Percentiles rank a stretch among this genome's conserved stretches.
Conservation (phyloP, 495 filamentous ascomycete species). For the Neurospora intermedia region DNA sequence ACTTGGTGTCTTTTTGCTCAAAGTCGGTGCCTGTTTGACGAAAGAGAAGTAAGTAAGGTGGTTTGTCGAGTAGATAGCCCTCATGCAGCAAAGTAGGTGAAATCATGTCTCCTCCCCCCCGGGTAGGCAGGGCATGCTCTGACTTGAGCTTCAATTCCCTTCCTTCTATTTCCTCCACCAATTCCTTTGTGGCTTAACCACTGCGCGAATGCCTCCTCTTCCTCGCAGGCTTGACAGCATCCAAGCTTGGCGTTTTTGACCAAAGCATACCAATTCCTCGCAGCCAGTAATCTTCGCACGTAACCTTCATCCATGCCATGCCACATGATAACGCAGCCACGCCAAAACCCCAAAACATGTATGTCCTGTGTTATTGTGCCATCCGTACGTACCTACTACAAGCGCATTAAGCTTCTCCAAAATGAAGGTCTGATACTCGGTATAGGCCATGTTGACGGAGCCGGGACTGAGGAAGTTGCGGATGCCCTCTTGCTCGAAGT, state of each 20-base stretch:
- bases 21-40: conserved; percentile 42
- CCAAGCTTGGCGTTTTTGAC: neutral
- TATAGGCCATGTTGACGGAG: conserved; percentile 69
- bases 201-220: neutral
- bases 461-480: conserved; percentile 52
- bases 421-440: conserved; percentile 63
- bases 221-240: neutral
- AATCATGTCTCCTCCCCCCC: neutral
- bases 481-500: conserved; percentile 42
- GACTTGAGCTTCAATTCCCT: neutral
- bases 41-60: conserved; percentile 1
- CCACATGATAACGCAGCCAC: neutral
- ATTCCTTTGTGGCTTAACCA: neutral
- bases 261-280: neutral
- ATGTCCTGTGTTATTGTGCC: neutral
- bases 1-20: conserved; percentile 45
- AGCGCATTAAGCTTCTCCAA: conserved; percentile 64
- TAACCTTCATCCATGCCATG: neutral
- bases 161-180: neutral
- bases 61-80: neutral
- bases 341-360: neutral
- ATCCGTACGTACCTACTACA: conserved; percentile 50
- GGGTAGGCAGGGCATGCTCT: neutral
- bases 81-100: neutral
- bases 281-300: neutral